Evolutionary conservation across 148 eudicot species (phyloP).

Genomic region (Selenicereus undatus): DNA sequence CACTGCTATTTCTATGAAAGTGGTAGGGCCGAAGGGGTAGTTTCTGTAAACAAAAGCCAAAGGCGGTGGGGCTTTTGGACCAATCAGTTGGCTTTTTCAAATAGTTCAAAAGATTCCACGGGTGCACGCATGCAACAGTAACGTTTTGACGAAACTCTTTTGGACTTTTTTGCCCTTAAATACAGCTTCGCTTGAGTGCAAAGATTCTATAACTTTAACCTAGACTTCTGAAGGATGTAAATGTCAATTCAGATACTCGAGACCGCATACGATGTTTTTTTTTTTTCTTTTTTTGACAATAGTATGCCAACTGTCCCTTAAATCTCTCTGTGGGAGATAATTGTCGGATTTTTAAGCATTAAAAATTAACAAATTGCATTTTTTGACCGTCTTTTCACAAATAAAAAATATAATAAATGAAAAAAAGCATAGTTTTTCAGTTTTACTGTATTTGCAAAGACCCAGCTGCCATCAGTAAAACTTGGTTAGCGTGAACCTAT

Average conservation of each 20-base stretch:
- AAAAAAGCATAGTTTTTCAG: neutral
- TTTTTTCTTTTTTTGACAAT: too few relatives aligned
- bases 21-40: neutral
- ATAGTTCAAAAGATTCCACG: constrained; percentile 10
- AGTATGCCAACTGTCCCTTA: neutral
- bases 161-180: constrained; percentile 16
- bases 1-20: constrained; percentile 3
- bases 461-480: neutral
- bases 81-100: constrained; percentile 17
- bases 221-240: neutral
- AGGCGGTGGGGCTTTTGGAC: constrained; percentile 2
- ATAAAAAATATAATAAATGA: too few relatives aligned
- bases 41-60: neutral
- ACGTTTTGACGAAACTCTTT: constrained; percentile 15
- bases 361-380: neutral
- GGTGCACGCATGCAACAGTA: neutral
- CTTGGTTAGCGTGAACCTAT: too few relatives aligned
- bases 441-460: too few relatives aligned
- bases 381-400: neutral
- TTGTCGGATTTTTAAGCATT: neutral
- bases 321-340: neutral
- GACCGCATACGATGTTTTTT: neutral
- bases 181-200: too few relatives aligned
- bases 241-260: neutral
- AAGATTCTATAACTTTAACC: neutral